These are phyloP conservation scores for Eutypella sp. DNA, from an alignment of 2,329 filamentous ascomycete genomes.

Conservation along the genomic window DNA sequence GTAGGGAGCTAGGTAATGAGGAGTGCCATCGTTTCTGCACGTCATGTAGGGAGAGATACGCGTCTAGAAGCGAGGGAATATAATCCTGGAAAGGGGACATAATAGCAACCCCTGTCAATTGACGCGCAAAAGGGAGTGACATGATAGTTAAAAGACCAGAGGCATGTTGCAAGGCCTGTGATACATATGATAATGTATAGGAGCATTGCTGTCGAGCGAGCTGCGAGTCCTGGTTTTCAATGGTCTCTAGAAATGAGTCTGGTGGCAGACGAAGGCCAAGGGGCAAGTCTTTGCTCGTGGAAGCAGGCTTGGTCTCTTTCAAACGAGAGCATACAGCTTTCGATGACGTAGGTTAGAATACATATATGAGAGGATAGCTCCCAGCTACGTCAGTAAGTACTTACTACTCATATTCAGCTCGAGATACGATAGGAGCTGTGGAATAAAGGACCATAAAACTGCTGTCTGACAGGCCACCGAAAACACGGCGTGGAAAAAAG, in stretches of 20 bases:
- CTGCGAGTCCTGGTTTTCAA: conserved; percentile 11
- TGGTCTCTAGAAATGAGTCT: conserved; percentile 27
- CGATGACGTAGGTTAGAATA: conserved; percentile 5
- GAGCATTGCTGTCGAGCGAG: conserved; percentile 29
- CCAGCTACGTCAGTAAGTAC: conserved; percentile 15
- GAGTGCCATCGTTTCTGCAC: conserved; percentile 34
- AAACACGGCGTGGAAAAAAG: conserved; percentile 46
- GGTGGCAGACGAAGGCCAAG: conserved; percentile 35
- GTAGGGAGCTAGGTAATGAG: conserved; percentile 24
- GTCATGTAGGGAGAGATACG: conserved; percentile 37
- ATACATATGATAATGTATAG: conserved; percentile 34
- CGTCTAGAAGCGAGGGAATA: conserved; percentile 47
- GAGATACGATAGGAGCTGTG: conserved; percentile 44
- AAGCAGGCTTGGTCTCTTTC: conserved; percentile 23
- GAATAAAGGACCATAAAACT: conserved; percentile 43
- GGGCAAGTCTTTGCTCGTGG: conserved; percentile 22
- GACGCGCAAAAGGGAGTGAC: conserved; percentile 32
- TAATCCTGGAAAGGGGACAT: conserved; percentile 33
- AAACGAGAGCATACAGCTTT: conserved; percentile 17
- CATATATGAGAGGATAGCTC: background rate
- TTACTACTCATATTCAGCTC: conserved; percentile 43
- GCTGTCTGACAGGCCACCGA: conserved; percentile 38
- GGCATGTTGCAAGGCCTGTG: conserved; percentile 44
- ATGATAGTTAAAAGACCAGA: conserved; percentile 40
- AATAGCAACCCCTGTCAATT: conserved; percentile 26